These are phyloP conservation scores for Sporobolomyces phaffii DNA, from an alignment of 768 basidiomycete species.

Conservation along the genomic window DNA sequence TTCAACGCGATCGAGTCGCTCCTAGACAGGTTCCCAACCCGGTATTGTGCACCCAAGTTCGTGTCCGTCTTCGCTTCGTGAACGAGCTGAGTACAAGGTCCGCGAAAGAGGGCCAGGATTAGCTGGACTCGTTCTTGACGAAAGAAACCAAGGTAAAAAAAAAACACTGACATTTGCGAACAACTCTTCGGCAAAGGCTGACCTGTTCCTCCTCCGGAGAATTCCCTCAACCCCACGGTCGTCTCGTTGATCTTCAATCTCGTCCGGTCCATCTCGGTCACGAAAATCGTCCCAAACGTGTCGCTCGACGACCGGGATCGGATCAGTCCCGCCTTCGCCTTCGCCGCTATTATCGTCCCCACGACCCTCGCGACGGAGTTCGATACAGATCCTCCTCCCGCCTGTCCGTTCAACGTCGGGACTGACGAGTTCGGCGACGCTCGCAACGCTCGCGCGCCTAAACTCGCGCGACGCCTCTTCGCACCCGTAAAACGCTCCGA, in stretches of 20 bases:
- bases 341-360: background rate
- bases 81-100: background rate
- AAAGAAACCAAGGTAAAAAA: too few relatives aligned
- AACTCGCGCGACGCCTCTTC: slow-evolving; percentile 14
- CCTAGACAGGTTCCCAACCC: background rate
- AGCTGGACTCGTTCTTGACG: too few relatives aligned
- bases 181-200: slow-evolving; percentile 33
- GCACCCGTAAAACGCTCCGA: slow-evolving; percentile 30
- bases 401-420: background rate
- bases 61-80: slow-evolving; percentile 6
- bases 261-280: background rate
- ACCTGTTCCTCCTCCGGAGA: slow-evolving; percentile 4
- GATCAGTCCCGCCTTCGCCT: too few relatives aligned
- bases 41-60: slow-evolving; percentile 5
- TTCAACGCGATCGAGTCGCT: slow-evolving; percentile 16
- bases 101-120: too few relatives aligned
- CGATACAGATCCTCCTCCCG: slow-evolving; percentile 11
- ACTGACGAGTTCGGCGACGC: slow-evolving; percentile 4
- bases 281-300: background rate
- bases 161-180: slow-evolving; percentile 25
- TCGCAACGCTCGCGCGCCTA: slow-evolving; percentile 8
- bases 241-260: too few relatives aligned
- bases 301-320: background rate
- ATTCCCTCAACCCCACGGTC: slow-evolving; percentile 3
- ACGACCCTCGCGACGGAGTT: background rate